Base-by-base conservation (phyloP, 768 basidiomycete species). In the Collybiopsis luxurians region DNA sequence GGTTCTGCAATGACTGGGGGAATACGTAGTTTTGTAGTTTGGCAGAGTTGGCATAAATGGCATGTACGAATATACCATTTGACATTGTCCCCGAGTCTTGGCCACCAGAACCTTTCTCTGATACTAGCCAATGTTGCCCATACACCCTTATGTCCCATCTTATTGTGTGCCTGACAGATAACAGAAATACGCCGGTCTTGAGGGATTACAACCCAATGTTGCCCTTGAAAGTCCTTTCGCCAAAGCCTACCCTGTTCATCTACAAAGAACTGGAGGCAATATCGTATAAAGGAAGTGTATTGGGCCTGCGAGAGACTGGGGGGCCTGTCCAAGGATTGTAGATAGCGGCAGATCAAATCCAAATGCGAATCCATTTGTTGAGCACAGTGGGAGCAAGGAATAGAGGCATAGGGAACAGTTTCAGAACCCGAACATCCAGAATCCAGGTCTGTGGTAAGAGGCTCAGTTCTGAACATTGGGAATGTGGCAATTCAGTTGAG, bases 1-100 rank as follows among this genome's bases (percentile, higher is more conserved):
- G 69, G 4, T 40, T 7, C 3, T 45, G 43, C 2, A 61, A 53
- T n/a, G n/a, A n/a, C n/a, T n/a, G n/a, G n/a, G n/a, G n/a, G n/a
- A n/a, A n/a, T n/a, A n/a, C n/a, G n/a, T n/a, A n/a, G n/a, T n/a
- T n/a, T n/a, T n/a, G n/a, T n/a, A n/a, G n/a, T n/a, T n/a, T n/a
- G n/a, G n/a, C n/a, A n/a, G n/a, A n/a, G n/a, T n/a, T n/a, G n/a
- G n/a, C n/a, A n/a, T n/a, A n/a, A n/a, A n/a, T n/a, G n/a, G n/a
- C n/a, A n/a, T n/a, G n/a, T n/a, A n/a, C n/a, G n/a, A n/a, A n/a
- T n/a, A n/a, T n/a, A n/a, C n/a, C n/a, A n/a, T n/a, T n/a, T n/a
- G n/a, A n/a, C n/a, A n/a, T n/a, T n/a, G n/a, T n/a, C n/a, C n/a
- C n/a, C n/a, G n/a, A n/a, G n/a, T n/a, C n/a, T n/a, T n/a, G n/a